Conservation (phyloP, 2,329 filamentous ascomycete genomes). For the Neofusicoccum cordaticola region DNA sequence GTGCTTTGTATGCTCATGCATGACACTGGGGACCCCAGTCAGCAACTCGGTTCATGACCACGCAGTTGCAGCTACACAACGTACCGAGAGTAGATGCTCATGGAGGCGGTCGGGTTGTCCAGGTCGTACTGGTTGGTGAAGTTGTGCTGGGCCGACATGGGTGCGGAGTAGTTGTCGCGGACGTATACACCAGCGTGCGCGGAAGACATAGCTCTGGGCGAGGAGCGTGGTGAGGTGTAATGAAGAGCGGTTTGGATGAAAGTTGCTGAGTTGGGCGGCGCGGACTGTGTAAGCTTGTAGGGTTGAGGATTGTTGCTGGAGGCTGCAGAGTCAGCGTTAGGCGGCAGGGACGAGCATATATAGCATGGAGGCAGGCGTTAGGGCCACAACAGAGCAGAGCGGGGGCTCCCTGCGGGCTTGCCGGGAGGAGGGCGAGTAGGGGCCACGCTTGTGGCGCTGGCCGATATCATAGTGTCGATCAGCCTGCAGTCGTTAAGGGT, state of each 20-base stretch:
- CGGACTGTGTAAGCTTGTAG: background rate
- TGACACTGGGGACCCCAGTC: conserved; percentile 36
- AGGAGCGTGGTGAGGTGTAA: background rate
- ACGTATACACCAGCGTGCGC: conserved; percentile 31
- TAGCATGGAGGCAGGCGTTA: background rate
- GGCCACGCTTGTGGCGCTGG: conserved; percentile 6
- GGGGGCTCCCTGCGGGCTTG: too few relatives aligned
- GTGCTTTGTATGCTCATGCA: conserved; percentile 51
- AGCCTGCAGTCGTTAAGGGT: background rate
- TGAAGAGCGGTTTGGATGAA: background rate
- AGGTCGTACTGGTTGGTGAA: conserved; percentile 45
- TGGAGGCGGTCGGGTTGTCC: conserved; percentile 36
- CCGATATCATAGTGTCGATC: conserved; percentile 13
- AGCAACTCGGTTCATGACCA: background rate
- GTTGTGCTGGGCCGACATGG: conserved; percentile 42
- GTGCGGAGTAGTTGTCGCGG: conserved; percentile 39
- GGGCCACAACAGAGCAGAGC: background rate
- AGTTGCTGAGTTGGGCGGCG: background rate
- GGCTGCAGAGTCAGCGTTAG: background rate
- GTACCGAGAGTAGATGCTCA: conserved; percentile 46
- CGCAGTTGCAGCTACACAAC: conserved; percentile 11
- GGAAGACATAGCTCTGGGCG: conserved; percentile 18
- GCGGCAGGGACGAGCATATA: conserved; percentile 1
- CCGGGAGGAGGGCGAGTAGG: background rate
- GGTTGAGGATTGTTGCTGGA: background rate